These are phyloP conservation scores for Penicillium steckii DNA, from an alignment of 495 filamentous ascomycete species.

Conservation along the genomic window DNA sequence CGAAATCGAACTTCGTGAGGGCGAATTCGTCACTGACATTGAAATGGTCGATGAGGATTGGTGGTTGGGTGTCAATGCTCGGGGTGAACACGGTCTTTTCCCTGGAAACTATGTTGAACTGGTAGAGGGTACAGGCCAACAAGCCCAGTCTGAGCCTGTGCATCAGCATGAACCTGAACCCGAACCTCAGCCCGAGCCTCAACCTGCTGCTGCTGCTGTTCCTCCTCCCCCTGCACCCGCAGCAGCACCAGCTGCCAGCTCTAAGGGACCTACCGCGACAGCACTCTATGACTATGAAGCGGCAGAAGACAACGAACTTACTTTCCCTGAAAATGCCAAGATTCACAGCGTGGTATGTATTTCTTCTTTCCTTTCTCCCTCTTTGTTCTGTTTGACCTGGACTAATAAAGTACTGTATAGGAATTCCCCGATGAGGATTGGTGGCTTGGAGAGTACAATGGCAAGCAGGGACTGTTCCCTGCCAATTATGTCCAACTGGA, in stretches of 20 bases:
- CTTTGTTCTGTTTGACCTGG: not conserved
- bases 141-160: slow-evolving; percentile 42
- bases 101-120: slow-evolving; percentile 96
- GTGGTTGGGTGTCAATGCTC: slow-evolving; percentile 89
- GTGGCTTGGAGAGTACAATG: slow-evolving; percentile 88
- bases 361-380: not conserved
- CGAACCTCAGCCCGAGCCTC: slow-evolving; percentile 15
- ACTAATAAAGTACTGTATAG: slow-evolving; percentile 38
- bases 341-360: slow-evolving; percentile 63
- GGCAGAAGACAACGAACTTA: slow-evolving; percentile 94
- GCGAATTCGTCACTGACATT: slow-evolving; percentile 88
- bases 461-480: slow-evolving; percentile 86
- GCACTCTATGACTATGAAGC: slow-evolving; percentile 97
- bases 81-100: slow-evolving; percentile 85
- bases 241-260: slow-evolving; percentile 23
- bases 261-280: slow-evolving; percentile 63
- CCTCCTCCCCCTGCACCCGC: slow-evolving; percentile 1
- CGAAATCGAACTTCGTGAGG: slow-evolving; percentile 88
- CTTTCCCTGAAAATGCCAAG: slow-evolving; percentile 84
- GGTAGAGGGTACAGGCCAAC: slow-evolving; percentile 62
- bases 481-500: slow-evolving; percentile 76
- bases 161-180: slow-evolving; percentile 14
- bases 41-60: slow-evolving; percentile 97
- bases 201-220: slow-evolving; percentile 5
- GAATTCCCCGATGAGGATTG: slow-evolving; percentile 99